Percentiles rank a stretch among this genome's conserved stretches.
Conservation (phyloP, 257 asterid species). For the Cordia subcordata region DNA sequence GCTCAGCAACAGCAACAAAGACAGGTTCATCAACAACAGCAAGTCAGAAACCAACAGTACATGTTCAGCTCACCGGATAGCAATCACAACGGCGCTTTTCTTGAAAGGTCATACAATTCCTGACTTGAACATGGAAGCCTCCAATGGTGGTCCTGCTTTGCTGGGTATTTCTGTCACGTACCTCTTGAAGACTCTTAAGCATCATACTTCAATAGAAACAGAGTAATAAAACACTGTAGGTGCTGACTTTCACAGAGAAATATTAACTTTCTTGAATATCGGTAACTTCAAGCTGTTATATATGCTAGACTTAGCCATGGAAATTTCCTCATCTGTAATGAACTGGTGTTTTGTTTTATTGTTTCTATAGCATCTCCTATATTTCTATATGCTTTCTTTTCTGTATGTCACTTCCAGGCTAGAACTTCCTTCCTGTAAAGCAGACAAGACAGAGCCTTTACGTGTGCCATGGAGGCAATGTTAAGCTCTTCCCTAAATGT, state of each 20-base stretch:
- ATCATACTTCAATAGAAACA: background rate
- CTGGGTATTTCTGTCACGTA: background rate
- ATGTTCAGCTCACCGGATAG: background rate
- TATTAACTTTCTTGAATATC: background rate
- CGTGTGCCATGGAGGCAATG: too few species aligned
- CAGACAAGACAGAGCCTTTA: too few species aligned
- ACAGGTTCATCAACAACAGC: constrained; percentile 2
- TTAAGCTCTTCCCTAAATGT: too few species aligned
- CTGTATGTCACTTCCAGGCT: too few species aligned
- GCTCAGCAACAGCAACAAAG: constrained; percentile 1
- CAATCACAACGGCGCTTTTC: background rate
- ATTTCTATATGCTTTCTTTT: too few species aligned
- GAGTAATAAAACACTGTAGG: background rate
- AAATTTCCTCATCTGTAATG: background rate
- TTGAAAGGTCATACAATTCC: background rate
- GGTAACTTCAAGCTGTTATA: background rate
- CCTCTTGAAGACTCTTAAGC: background rate
- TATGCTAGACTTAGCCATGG: background rate
- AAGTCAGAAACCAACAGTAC: background rate
- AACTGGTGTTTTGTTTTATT: background rate
- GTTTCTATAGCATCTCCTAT: too few species aligned
- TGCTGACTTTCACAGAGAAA: background rate
- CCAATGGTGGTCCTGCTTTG: too few species aligned
- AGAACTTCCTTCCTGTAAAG: too few species aligned
- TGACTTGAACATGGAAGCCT: background rate